Conservation (phyloP, 345 rosid species). For the Syzygium aqueum region DNA sequence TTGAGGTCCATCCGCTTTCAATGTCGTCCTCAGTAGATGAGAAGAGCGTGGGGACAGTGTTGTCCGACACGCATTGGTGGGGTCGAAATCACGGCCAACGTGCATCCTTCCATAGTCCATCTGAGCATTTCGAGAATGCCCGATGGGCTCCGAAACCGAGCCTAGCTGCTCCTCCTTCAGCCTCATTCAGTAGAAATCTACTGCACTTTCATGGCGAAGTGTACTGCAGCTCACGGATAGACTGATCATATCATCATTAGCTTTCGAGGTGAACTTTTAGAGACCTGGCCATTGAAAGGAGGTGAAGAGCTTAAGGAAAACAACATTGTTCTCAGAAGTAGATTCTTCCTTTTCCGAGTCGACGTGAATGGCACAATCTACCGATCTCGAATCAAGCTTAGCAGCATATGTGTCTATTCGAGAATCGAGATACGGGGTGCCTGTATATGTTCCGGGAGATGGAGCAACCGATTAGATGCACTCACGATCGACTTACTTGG, state of each 20-base stretch:
- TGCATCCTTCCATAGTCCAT: neutral
- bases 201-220: neutral
- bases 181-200: neutral
- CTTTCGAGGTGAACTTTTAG: neutral
- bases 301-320: neutral
- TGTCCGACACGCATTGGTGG: neutral
- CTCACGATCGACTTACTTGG: neutral
- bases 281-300: neutral
- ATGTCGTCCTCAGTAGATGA: neutral
- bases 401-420: neutral
- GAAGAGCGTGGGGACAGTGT: neutral
- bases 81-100: neutral
- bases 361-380: neutral
- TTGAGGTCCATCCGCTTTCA: neutral
- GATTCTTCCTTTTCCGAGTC: neutral
- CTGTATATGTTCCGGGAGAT: neutral
- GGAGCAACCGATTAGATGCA: neutral
- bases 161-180: neutral
- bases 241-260: neutral
- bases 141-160: too few species aligned
- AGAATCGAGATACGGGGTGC: neutral
- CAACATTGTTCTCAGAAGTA: neutral
- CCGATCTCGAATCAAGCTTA: neutral
- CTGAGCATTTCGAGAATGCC: neutral
- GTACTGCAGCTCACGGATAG: neutral